These are phyloP conservation scores for Colletotrichum camelliae DNA, from an alignment of 2,329 filamentous ascomycete species.

Conservation along the genomic window DNA sequence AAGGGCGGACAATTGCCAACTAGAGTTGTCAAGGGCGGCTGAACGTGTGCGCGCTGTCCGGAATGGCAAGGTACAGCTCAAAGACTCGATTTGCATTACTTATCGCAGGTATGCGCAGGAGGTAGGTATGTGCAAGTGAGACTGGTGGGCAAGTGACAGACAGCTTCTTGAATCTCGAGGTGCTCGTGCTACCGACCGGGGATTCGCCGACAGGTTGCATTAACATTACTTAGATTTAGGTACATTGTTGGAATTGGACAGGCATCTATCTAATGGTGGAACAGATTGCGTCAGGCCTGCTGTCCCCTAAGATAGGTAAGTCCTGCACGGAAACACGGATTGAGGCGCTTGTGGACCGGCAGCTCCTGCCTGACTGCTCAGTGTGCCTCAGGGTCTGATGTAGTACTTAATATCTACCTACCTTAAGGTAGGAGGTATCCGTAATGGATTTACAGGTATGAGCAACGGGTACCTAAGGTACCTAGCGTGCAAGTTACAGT, in stretches of 20 bases:
- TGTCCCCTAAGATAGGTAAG: not conserved
- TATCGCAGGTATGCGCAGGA: not conserved
- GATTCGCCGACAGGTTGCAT: not conserved
- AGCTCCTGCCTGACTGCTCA: not conserved
- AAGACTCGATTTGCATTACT: not conserved
- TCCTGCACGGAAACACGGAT: no score
- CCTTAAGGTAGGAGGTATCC: not conserved
- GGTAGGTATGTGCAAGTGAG: not conserved
- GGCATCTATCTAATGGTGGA: not conserved
- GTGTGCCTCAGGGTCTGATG: not conserved
- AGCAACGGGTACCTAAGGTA: not conserved
- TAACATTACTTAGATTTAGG: not conserved
- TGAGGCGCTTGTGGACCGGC: not conserved
- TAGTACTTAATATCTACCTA: not conserved
- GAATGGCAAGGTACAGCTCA: not conserved
- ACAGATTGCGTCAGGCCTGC: not conserved
- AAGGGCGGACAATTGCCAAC: not conserved
- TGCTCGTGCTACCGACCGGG: not conserved
- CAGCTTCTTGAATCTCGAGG: not conserved
- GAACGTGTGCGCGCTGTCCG: not conserved
- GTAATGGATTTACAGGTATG: not conserved
- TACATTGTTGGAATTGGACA: not conserved
- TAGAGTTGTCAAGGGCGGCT: slow-evolving; percentile 1
- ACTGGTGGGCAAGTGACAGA: not conserved
- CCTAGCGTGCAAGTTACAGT: not conserved